Evolutionary conservation across 31 red algal species (phyloP).

Genomic region (Endocladia muricata): DNA sequence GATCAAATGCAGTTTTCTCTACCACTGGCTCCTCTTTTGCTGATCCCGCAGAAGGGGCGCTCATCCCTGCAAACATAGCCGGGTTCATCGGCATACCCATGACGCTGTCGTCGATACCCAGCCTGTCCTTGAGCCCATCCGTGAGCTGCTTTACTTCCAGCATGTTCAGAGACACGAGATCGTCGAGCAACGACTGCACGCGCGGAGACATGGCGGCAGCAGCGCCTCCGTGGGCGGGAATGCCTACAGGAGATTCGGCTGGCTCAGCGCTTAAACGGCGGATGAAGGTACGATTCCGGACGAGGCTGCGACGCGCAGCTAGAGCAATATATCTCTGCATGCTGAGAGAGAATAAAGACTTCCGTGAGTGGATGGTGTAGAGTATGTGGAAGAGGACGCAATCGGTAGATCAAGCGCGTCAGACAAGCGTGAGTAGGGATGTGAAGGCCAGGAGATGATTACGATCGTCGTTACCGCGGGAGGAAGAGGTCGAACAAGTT

Average conservation of each 20-base stretch:
- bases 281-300: neutral
- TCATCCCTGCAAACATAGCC: conserved; percentile 64
- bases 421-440: too few species aligned
- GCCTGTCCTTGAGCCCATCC: conserved; percentile 80
- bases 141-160: conserved; percentile 90
- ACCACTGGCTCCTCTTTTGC: conserved; percentile 55
- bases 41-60: conserved; percentile 17
- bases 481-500: too few species aligned
- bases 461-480: too few species aligned
- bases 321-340: neutral
- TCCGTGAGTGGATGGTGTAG: too few species aligned
- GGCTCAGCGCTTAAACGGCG: conserved; percentile 21
- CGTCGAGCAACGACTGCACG: conserved; percentile 63
- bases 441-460: too few species aligned
- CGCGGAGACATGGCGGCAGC: conserved; percentile 41
- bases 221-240: conserved; percentile 24
- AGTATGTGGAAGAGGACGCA: too few species aligned
- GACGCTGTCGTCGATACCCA: conserved; percentile 86
- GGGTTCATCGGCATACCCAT: conserved; percentile 73
- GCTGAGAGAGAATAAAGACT: too few species aligned
- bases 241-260: conserved; percentile 4
- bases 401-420: too few species aligned
- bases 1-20: conserved; percentile 94
- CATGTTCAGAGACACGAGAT: conserved; percentile 90
- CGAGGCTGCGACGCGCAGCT: neutral